A percentile compares a stretch with the other conserved stretches of the same genome.
phyloP scores from a whole-genome alignment of 108 stramenopile genomes.

The Nannochloropsis gaditana region DNA sequence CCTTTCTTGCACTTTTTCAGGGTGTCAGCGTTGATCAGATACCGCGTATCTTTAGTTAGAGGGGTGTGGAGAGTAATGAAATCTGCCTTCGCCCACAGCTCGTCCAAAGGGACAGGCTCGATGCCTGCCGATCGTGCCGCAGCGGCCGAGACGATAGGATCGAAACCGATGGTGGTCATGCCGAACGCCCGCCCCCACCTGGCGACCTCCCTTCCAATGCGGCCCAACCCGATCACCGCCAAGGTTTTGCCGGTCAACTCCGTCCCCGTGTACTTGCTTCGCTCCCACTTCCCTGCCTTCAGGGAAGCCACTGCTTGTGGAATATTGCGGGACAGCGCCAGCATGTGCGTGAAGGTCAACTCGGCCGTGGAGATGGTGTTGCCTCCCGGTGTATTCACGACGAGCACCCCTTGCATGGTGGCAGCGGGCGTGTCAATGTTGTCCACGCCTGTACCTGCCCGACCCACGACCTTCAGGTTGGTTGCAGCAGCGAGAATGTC shows the following conservation, averaged over 20 bases:
- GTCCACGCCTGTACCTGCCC: constrained; percentile 47
- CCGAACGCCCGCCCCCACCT: constrained; percentile 55
- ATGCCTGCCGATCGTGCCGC: constrained; percentile 48
- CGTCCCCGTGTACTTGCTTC: constrained; percentile 52
- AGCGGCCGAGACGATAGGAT: constrained; percentile 51
- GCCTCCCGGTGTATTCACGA: constrained; percentile 55
- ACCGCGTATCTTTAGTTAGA: constrained; percentile 51
- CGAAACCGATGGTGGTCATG: constrained; percentile 53
- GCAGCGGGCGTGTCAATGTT: constrained; percentile 55
- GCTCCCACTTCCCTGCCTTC: constrained; percentile 55
- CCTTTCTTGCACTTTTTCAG: constrained; percentile 55
- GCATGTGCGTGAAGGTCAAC: constrained; percentile 52
- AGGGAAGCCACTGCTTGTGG: constrained; percentile 44
- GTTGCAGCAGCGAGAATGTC: constrained; percentile 49
- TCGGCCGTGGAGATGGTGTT: constrained; percentile 57
- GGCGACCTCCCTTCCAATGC: constrained; percentile 57
- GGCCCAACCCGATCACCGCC: constrained; percentile 54
- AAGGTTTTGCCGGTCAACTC: constrained; percentile 45
- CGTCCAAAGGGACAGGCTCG: constrained; percentile 56
- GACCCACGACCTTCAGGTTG: constrained; percentile 56
- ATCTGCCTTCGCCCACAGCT: constrained; percentile 42
- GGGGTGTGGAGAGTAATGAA: constrained; percentile 60
- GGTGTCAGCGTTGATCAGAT: constrained; percentile 43
- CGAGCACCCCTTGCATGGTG: constrained; percentile 50
- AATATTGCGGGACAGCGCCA: constrained; percentile 55